Base-by-base conservation (phyloP, 768 basidiomycete species). In the Suillus brevipes region DNA sequence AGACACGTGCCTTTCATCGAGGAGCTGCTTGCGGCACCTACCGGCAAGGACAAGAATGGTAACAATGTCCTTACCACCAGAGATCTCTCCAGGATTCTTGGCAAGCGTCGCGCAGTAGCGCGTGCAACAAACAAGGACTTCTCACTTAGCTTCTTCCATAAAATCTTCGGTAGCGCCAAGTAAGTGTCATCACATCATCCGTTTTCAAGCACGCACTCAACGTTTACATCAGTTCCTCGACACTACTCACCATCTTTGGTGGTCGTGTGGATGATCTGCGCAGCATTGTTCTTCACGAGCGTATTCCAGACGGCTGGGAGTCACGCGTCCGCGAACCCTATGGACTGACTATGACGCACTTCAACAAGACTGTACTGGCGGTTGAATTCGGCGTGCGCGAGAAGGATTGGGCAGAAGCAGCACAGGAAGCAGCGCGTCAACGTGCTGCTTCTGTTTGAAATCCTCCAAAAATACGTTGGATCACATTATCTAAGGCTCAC, bases 241-340 rank as follows among this genome's bases (percentile, higher is more conserved):
- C 90, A 2, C 67, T 94, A 64, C 76, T 92, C 12, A 84, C 83
- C 1, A 85, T 89, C 61, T 88, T 91, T 67, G 92, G 89, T 8
- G 91, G 91, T 1, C 79, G 81, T 40, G 71, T 89, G 10, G 73
- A 78, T 1, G 89, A 89, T 66, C 70, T 93, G 34, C 77, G 83
- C 59, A 65, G 81, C 1, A 66, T 90, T 38, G 74, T 94, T 43
- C 70, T 81, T 6, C 87, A 94, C 40, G 92, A 94, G 67, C 85
- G 90, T 7, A 71, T 94, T 28, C 88, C 88, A 0, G 80, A 89
- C 0, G 86, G 86, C 12, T 94, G 90, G 90, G 89, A 92, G 71
- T 81, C 91, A 0, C 78, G 82, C 25, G 71, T 86, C 20, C 80
- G 82, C 53, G 75, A 82, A 60, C 84, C 77, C 1, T 77, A 80